phyloP scores from a whole-genome alignment of 257 asterid genomes.

The Rauvolfia tetraphylla region DNA sequence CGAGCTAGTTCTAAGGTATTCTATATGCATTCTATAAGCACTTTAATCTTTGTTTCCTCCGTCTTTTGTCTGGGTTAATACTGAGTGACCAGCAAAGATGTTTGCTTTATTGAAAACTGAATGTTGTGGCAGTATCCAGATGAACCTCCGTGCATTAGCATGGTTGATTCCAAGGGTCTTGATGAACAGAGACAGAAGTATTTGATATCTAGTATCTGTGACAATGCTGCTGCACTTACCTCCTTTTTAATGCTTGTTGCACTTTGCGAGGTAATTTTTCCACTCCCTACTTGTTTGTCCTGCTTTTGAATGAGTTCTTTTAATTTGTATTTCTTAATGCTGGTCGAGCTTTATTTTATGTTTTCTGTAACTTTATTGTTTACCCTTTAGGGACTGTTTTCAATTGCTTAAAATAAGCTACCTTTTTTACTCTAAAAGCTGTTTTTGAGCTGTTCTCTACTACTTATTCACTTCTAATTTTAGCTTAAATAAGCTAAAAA shows the following conservation, averaged over 20 bases:
- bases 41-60: not conserved
- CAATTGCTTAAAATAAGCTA: too few species aligned
- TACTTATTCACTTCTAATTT: too few species aligned
- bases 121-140: constrained; percentile 71
- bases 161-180: constrained; percentile 84
- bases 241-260: constrained; percentile 86
- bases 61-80: too few species aligned
- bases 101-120: not conserved
- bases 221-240: constrained; percentile 59
- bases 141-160: constrained; percentile 59
- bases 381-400: not conserved
- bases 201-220: constrained; percentile 46
- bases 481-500: too few species aligned
- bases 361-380: not conserved
- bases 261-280: constrained; percentile 74
- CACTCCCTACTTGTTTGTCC: constrained; percentile 10
- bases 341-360: not conserved
- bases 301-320: not conserved
- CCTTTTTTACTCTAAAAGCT: too few species aligned
- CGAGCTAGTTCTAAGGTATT: constrained; percentile 64
- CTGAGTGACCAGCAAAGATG: not conserved
- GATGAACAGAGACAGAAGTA: constrained; percentile 66
- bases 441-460: too few species aligned
- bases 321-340: not conserved
- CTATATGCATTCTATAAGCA: not conserved